phyloP scores from a whole-genome alignment of 768 basidiomycete genomes.

The Mycena galericulata region DNA sequence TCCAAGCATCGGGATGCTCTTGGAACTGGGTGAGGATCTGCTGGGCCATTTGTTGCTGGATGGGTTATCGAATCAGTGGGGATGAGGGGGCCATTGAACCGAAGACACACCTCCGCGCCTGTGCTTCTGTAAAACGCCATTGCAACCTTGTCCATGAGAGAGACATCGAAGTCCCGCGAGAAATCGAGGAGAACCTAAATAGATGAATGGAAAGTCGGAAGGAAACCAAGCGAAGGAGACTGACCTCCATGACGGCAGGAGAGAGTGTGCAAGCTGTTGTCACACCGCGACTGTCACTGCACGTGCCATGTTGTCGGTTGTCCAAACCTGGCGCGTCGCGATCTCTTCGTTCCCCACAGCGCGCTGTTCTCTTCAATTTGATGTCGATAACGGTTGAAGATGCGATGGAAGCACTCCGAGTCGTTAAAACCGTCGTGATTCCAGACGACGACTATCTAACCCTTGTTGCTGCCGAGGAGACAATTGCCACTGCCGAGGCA shows the following conservation, averaged over 20 bases:
- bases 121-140: constrained; percentile 90
- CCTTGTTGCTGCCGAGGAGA: constrained; percentile 80
- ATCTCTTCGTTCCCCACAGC: neutral
- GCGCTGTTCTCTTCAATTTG: constrained; percentile 36
- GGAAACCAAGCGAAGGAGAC: constrained; percentile 30
- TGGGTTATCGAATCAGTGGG: constrained; percentile 42
- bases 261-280: neutral
- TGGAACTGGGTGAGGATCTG: constrained; percentile 91
- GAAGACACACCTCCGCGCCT: constrained; percentile 78
- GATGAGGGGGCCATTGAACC: constrained; percentile 20
- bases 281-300: too few relatives aligned
- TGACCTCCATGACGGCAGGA: constrained; percentile 61
- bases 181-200: constrained; percentile 90
- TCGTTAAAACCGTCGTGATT: constrained; percentile 80
- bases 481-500: constrained; percentile 67
- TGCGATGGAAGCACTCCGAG: constrained; percentile 71
- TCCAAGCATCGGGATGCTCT: constrained; percentile 97
- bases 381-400: constrained; percentile 61
- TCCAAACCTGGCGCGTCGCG: constrained; percentile 6
- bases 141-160: constrained; percentile 93
- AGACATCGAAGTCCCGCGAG: constrained; percentile 92
- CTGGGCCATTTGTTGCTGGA: constrained; percentile 95
- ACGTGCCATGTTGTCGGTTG: too few relatives aligned
- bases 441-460: constrained; percentile 84
- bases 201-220: constrained; percentile 39